Evolutionary conservation across 2,329 filamentous ascomycete species (phyloP).

Genomic region (Sporothrix mexicana): DNA sequence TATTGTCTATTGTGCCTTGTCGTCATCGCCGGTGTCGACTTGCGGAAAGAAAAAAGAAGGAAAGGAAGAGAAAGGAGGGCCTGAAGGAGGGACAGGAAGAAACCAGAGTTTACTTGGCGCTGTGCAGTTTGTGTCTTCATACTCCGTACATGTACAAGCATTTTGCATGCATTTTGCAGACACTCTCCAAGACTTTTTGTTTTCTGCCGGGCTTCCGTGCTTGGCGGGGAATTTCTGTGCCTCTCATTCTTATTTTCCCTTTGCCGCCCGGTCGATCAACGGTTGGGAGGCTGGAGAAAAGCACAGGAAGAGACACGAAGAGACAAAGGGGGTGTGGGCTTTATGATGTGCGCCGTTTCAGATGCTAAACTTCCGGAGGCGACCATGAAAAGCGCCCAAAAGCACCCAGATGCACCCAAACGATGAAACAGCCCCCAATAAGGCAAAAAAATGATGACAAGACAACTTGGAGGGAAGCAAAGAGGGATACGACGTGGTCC

Average conservation of each 20-base stretch:
- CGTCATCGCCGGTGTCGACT: conserved; percentile 2
- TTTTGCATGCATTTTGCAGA: too few species aligned
- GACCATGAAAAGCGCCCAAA: not conserved
- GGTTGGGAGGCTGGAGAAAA: not conserved
- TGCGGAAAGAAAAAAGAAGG: not conserved
- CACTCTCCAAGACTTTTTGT: not conserved
- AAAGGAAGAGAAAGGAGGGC: not conserved
- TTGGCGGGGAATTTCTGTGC: not conserved
- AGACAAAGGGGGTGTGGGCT: conserved; percentile 6
- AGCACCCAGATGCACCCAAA: not conserved
- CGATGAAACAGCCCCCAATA: not conserved
- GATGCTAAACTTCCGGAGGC: conserved; percentile 31
- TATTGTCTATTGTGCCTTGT: not conserved
- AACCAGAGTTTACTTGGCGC: not conserved
- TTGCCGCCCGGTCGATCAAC: conserved; percentile 4
- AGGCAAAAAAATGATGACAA: not conserved
- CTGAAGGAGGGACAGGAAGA: not conserved
- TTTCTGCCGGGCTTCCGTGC: conserved; percentile 29
- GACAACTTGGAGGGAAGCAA: not conserved
- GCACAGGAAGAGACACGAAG: not conserved
- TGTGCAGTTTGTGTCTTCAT: not conserved
- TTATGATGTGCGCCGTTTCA: conserved; percentile 28
- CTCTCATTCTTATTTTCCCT: not conserved
- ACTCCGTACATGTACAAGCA: not conserved
- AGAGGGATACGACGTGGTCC: too few species aligned